A percentile compares a stretch with the other conserved stretches of the same genome.
Evolutionary conservation across 768 basidiomycete species (phyloP).

Genomic region (Sistotremastrum suecicum): DNA sequence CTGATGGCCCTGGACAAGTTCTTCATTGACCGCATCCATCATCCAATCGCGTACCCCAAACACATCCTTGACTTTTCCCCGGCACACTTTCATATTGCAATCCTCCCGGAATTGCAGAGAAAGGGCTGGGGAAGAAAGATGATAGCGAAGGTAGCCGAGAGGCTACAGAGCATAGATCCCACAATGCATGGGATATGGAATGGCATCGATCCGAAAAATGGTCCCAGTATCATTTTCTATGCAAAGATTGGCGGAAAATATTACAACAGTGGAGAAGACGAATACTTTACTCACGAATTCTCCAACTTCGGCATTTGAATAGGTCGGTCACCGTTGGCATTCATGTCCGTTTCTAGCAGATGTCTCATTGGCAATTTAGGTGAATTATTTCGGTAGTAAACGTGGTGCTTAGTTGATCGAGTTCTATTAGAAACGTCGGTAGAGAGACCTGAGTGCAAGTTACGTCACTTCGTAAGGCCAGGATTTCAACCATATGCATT

Average conservation of each 20-base stretch:
- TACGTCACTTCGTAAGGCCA: no score
- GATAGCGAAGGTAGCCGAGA: constrained; percentile 37
- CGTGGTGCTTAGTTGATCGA: no score
- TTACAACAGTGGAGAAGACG: no score
- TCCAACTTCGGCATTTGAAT: no score
- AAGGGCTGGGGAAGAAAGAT: constrained; percentile 57
- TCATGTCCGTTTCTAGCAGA: no score
- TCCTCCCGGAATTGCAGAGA: constrained; percentile 50
- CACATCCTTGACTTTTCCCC: constrained; percentile 52
- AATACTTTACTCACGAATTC: no score
- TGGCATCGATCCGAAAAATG: constrained; percentile 52
- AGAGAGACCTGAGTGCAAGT: no score
- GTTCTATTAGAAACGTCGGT: no score
- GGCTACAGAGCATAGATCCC: constrained; percentile 32
- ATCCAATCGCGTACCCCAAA: constrained; percentile 27
- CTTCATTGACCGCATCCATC: constrained; percentile 22
- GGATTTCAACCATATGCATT: no score
- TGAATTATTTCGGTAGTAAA: no score
- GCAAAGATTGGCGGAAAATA: constrained; percentile 27
- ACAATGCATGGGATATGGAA: constrained; percentile 46
- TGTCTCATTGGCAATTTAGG: no score
- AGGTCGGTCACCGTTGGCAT: no score
- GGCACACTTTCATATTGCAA: constrained; percentile 66
- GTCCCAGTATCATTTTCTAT: constrained; percentile 47
- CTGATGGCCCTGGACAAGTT: background rate